phyloP scores from a whole-genome alignment of 1,284 basidiomycete species.

The Chiua sp. region DNA sequence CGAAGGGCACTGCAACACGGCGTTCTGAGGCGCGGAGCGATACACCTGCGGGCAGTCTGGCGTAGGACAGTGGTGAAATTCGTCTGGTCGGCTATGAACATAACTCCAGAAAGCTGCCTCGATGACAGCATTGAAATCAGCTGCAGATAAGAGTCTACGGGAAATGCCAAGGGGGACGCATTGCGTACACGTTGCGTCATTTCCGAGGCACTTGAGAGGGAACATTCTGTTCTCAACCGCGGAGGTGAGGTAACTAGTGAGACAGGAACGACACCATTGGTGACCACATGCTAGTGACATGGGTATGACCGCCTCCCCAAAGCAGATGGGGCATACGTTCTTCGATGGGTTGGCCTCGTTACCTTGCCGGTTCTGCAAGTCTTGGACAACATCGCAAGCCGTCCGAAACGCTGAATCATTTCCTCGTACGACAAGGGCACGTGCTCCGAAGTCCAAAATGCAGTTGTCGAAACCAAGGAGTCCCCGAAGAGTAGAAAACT shows the following conservation, averaged over 20 bases:
- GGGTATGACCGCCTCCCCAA: constrained; percentile 55
- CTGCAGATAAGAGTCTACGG: constrained; percentile 51
- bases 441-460: constrained; percentile 34
- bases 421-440: constrained; percentile 41
- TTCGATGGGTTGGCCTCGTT: constrained; percentile 16
- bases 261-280: constrained; percentile 64
- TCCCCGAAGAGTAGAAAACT: constrained; percentile 43
- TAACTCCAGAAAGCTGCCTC: constrained; percentile 62
- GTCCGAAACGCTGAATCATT: constrained; percentile 40
- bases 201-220: constrained; percentile 69
- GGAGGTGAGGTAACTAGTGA: constrained; percentile 59
- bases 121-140: constrained; percentile 57
- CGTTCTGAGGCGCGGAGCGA: constrained; percentile 52
- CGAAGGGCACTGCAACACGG: constrained; percentile 69
- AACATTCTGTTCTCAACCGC: constrained; percentile 63
- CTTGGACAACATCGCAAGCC: constrained; percentile 45
- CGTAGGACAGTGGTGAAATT: constrained; percentile 75
- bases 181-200: constrained; percentile 57
- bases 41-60: constrained; percentile 78
- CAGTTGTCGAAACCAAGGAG: constrained; percentile 49
- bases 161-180: constrained; percentile 57
- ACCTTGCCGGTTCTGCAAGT: constrained; percentile 37
- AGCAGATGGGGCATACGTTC: constrained; percentile 39
- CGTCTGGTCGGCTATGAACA: constrained; percentile 57
- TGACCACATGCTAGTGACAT: constrained; percentile 66